A percentile compares a stretch with the other conserved stretches of the same genome.
phyloP scores from a whole-genome alignment of 257 asterid genomes.

The Datura wrightii region DNA sequence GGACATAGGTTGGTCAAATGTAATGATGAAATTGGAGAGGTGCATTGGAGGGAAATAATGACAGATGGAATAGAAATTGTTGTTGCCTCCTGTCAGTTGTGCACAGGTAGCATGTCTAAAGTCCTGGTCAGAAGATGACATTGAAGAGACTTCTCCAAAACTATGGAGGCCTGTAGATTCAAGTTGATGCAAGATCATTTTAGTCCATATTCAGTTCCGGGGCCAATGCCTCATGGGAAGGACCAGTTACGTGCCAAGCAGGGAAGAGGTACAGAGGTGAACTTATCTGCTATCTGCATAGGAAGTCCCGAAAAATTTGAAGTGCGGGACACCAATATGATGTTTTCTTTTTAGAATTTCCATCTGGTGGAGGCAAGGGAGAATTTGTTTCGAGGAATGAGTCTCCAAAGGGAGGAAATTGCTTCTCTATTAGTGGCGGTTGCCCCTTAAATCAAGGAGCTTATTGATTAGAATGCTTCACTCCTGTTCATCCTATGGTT shows the following conservation, averaged over 20 bases:
- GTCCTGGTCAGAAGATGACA: neutral
- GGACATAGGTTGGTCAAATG: neutral
- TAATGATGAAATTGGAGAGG: neutral
- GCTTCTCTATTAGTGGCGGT: neutral
- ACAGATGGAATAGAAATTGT: neutral
- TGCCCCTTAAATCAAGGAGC: neutral
- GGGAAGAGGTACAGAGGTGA: neutral
- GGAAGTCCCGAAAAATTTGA: neutral
- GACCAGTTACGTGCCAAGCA: neutral
- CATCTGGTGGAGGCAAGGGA: constrained; percentile 2
- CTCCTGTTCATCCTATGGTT: neutral
- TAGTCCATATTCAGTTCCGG: neutral
- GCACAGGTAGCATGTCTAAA: neutral
- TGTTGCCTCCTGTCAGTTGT: neutral
- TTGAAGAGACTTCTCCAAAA: neutral
- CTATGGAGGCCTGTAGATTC: neutral
- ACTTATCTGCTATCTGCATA: neutral
- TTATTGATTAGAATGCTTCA: neutral
- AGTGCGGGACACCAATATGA: neutral
- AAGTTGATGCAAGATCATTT: neutral
- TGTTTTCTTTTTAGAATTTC: neutral
- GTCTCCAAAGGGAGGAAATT: constrained; percentile 5
- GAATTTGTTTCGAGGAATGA: neutral
- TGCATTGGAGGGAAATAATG: constrained; percentile 6
- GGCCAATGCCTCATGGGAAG: neutral